phyloP scores from a whole-genome alignment of 2,329 filamentous ascomycete genomes.

The Nakataea oryzae region DNA sequence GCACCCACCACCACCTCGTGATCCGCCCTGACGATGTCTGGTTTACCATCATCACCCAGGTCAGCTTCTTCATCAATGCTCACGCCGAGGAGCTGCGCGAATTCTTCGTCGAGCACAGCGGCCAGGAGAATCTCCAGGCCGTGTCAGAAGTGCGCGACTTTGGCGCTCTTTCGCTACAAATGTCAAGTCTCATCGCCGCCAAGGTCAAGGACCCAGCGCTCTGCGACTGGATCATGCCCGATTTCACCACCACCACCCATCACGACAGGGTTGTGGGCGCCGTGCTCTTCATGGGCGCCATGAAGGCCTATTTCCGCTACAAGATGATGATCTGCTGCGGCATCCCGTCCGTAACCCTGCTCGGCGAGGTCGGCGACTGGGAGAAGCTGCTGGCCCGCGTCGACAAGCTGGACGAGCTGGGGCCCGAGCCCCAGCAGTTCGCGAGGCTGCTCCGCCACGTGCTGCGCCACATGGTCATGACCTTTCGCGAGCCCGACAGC shows the following conservation, averaged over 20 bases:
- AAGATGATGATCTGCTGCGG: conserved; percentile 24
- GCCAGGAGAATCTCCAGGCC: conserved; percentile 16
- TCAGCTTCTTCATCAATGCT: conserved; percentile 30
- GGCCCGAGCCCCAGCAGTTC: not conserved
- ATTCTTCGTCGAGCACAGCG: conserved; percentile 28
- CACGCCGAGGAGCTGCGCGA: conserved; percentile 30
- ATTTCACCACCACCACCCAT: conserved; percentile 37
- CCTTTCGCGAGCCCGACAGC: conserved; percentile 15
- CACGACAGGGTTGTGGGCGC: conserved; percentile 29
- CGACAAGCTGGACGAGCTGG: not conserved
- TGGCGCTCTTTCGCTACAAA: conserved; percentile 19
- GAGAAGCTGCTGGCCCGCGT: conserved; percentile 10
- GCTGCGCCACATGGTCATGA: conserved; percentile 15
- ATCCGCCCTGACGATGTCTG: conserved; percentile 39
- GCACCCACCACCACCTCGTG: conserved; percentile 27
- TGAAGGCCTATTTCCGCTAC: conserved; percentile 38
- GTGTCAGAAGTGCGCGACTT: conserved; percentile 3
- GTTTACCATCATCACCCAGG: conserved; percentile 34
- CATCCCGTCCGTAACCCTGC: conserved; percentile 39
- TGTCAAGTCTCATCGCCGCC: conserved; percentile 26
- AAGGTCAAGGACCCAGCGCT: conserved; percentile 29
- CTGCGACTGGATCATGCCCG: conserved; percentile 36
- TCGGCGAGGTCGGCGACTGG: conserved; percentile 36
- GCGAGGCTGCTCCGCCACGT: conserved; percentile 11
- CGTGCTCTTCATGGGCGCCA: conserved; percentile 38